Percentiles rank a stretch among this genome's conserved stretches.
phyloP scores from a whole-genome alignment of 2,329 filamentous ascomycete species.

The Sodiomyces alkalinus region DNA sequence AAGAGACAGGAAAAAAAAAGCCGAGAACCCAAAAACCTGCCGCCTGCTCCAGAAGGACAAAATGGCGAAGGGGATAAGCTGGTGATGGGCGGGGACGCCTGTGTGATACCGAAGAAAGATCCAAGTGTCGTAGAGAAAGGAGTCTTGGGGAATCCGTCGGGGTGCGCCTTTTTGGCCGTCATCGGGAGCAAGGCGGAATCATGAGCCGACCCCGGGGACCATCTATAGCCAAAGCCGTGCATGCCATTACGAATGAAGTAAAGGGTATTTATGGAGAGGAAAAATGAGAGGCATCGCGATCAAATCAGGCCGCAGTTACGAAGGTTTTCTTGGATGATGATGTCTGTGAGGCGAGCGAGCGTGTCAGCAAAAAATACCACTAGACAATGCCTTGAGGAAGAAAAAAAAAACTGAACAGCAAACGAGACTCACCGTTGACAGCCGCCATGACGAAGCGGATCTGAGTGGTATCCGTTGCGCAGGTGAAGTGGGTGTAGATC shows the following conservation, averaged over 20 bases:
- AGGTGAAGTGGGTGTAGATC: slow-evolving; percentile 99
- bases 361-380: background rate
- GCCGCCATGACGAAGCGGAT: slow-evolving; percentile 99
- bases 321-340: slow-evolving; percentile 99
- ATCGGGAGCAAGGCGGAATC: slow-evolving; percentile 6
- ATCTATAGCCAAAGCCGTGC: slow-evolving; percentile 8
- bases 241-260: slow-evolving; percentile 16
- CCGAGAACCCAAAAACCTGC: background rate
- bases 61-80: background rate
- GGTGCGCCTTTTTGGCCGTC: slow-evolving; percentile 8
- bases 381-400: background rate
- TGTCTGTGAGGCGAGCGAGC: slow-evolving; percentile 45
- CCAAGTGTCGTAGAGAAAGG: no score
- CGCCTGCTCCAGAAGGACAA: background rate
- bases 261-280: slow-evolving; percentile 27
- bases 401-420: background rate
- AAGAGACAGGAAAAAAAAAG: background rate
- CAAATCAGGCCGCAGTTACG: slow-evolving; percentile 94
- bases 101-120: no score
- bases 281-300: slow-evolving; percentile 21
- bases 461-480: slow-evolving; percentile 95
- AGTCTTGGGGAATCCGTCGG: slow-evolving; percentile 7
- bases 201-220: slow-evolving; percentile 9
- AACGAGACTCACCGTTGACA: slow-evolving; percentile 65
- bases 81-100: background rate